Conservation (phyloP, 805 yeast genomes). For the Candida khao-thaluensis region DNA sequence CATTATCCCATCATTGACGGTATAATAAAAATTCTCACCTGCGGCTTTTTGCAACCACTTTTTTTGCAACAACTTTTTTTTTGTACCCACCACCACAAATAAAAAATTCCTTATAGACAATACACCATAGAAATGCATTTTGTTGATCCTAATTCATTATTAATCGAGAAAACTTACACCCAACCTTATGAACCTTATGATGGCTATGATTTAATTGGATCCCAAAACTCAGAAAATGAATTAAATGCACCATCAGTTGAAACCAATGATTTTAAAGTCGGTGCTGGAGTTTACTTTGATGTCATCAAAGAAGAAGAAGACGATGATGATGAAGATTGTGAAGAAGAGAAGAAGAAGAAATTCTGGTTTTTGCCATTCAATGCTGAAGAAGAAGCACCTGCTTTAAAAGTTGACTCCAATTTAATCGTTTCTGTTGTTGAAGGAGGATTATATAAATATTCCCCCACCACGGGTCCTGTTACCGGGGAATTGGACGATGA, state of each 20-base stretch:
- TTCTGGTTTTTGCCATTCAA: conserved; percentile 21
- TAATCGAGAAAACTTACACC: conserved; percentile 6
- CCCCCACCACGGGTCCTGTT: neutral
- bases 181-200: conserved; percentile 1
- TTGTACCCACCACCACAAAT: no score
- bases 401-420: conserved; percentile 10
- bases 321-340: conserved; percentile 15
- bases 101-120: no score
- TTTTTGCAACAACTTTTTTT: no score
- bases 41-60: conserved; percentile 3
- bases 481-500: conserved; percentile 1
- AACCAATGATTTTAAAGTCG: conserved; percentile 13
- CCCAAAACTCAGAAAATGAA: neutral
- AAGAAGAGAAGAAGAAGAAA: conserved; percentile 14
- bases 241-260: neutral
- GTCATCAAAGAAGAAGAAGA: conserved; percentile 13
- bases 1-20: no score
- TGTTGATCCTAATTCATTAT: conserved; percentile 6
- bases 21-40: no score
- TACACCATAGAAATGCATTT: conserved; percentile 2
- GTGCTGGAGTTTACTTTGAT: conserved; percentile 22
- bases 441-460: conserved; percentile 8
- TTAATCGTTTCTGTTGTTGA: conserved; percentile 12
- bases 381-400: neutral
- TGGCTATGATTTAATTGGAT: conserved; percentile 6